These are phyloP conservation scores for Exophiala sp. DNA, from an alignment of 2,329 filamentous ascomycete species.

Conservation along the genomic window DNA sequence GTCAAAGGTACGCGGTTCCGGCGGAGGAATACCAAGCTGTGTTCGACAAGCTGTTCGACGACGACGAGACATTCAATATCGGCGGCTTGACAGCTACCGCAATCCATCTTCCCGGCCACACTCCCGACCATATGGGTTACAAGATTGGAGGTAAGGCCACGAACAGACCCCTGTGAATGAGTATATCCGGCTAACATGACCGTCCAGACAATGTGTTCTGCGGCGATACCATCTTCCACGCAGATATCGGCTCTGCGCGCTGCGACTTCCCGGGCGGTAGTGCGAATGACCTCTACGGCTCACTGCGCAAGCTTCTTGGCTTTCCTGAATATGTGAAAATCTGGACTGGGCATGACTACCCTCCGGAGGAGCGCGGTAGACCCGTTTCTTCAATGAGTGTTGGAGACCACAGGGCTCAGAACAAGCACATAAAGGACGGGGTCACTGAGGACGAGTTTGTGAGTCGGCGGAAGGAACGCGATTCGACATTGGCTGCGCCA, in stretches of 20 bases:
- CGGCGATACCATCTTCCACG: slow-evolving; percentile 53
- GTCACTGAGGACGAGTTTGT: slow-evolving; percentile 46
- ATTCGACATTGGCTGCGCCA: slow-evolving; percentile 44
- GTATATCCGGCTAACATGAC: neutral
- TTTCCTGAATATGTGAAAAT: slow-evolving; percentile 46
- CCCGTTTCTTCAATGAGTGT: slow-evolving; percentile 47
- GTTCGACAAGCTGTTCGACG: slow-evolving; percentile 54
- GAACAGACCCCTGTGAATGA: neutral
- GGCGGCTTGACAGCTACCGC: slow-evolving; percentile 47
- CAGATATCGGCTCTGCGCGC: slow-evolving; percentile 51
- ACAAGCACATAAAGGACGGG: slow-evolving; percentile 49
- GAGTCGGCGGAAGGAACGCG: slow-evolving; percentile 42
- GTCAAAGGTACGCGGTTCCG: slow-evolving; percentile 46
- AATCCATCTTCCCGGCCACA: slow-evolving; percentile 59
- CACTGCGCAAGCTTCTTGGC: slow-evolving; percentile 42
- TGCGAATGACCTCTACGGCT: slow-evolving; percentile 43
- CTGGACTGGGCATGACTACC: slow-evolving; percentile 57
- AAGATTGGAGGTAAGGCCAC: slow-evolving; percentile 42
- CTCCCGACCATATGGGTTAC: slow-evolving; percentile 60
- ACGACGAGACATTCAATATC: slow-evolving; percentile 53
- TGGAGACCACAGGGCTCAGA: slow-evolving; percentile 43
- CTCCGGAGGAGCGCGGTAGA: slow-evolving; percentile 34
- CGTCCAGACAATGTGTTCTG: slow-evolving; percentile 48
- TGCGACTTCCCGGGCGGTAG: slow-evolving; percentile 56
- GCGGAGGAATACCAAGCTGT: slow-evolving; percentile 42